Conservation (phyloP, 2,329 filamentous ascomycete species). For the Moelleriella libera region DNA sequence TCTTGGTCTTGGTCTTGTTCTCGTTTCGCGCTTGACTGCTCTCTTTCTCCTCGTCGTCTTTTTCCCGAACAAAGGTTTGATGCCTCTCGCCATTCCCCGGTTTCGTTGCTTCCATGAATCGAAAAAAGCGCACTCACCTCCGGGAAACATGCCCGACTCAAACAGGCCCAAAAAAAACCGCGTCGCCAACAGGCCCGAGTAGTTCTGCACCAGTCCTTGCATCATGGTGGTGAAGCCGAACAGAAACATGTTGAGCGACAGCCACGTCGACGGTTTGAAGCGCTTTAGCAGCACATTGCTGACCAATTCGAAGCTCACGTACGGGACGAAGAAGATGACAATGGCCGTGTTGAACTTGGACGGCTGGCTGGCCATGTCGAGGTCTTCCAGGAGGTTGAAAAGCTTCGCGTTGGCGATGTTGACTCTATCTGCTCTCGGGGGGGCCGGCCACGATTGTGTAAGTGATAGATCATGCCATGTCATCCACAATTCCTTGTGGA, state of each 20-base stretch:
- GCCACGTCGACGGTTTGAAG: conserved; percentile 50
- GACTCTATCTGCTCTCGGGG: conserved; percentile 37
- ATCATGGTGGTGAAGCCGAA: conserved; percentile 65
- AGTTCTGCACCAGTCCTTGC: conserved; percentile 68
- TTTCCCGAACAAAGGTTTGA: conserved; percentile 18
- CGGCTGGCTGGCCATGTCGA: conserved; percentile 34
- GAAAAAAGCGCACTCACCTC: conserved; percentile 12
- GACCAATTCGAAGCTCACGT: conserved; percentile 58
- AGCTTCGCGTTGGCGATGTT: conserved; percentile 69
- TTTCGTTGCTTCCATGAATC: no score
- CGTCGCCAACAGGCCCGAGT: conserved; percentile 60
- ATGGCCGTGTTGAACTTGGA: conserved; percentile 60
- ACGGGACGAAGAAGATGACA: conserved; percentile 73
- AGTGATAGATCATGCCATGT: background rate
- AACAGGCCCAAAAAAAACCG: conserved; percentile 76
- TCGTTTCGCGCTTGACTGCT: background rate
- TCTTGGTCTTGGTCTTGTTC: background rate
- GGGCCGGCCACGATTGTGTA: background rate
- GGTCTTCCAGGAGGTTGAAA: conserved; percentile 49
- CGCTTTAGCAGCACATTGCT: conserved; percentile 54
- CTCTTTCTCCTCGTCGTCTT: background rate
- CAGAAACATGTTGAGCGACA: conserved; percentile 69
- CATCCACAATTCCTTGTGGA: no score
- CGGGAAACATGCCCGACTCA: conserved; percentile 58
- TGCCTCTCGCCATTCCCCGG: no score